Base-by-base conservation (phyloP, 352 stramenopile genomes). In the Globisporangium canariense region DNA sequence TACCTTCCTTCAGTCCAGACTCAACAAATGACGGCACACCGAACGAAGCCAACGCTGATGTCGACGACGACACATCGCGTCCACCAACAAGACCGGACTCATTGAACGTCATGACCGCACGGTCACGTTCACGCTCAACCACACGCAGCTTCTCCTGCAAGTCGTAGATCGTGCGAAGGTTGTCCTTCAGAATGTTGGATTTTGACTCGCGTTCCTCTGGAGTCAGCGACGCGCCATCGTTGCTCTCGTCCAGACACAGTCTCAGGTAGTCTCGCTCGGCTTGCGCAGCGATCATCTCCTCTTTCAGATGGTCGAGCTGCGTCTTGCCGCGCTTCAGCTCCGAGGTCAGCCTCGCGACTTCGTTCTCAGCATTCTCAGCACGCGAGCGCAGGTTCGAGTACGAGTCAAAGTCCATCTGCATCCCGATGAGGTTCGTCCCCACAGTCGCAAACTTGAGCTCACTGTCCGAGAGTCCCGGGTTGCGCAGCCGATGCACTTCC, bases 201-300 rank as follows among this genome's bases (percentile, higher is more conserved):
- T 84, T 90, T 5, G 74, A 73, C 60, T 88, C 81, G 63, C 75
- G 65, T 38, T 90, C 78, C 32, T 81, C 73, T 2, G 64, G 58
- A 1, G 58, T 50, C 7, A 56, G 20, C 22, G 73, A 67, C 13
- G 62, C 43, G 54, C 18, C 62, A 58, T 59, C 71, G 0, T 56
- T 64, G 4, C 50, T 68, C 61, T 92, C 84, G 62, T 93, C 83
- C 8, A 91, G 71, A 55, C 81, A 91, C 1, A 95, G 55, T 0
- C 81, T 77, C 22, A 93, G 61, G 40, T 92, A 90, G 45, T 95
- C 87, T 14, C 87, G 83, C 61, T 95, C 85, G 36, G 84, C 81
- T 71, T 95, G 87, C 2, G 87, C 85, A 32, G 80, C 78, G n/a
- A 95, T 90, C 83, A 93, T 90, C 59, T 95, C 84, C 66, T 93